Base-by-base conservation (phyloP, 148 eudicot genomes). In the Chenopodium quinoa region DNA sequence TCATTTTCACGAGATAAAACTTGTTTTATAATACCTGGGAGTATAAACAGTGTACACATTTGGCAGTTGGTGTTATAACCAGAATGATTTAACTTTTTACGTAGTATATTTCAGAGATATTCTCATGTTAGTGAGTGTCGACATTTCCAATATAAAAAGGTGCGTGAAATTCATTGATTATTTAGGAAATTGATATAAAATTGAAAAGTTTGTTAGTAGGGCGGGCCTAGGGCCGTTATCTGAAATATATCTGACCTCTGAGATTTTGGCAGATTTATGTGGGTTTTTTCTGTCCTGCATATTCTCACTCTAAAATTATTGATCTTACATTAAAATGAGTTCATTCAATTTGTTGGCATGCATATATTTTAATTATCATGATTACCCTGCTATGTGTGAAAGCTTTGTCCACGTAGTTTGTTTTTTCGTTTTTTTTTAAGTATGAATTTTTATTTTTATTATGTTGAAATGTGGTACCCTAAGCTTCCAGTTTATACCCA, bases 271-370 rank as follows among this genome's bases (percentile, higher is more conserved):
- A 79, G 58, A 72, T 76, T 50, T 76, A 76, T 66, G 73, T 80
- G 83, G 77, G 68, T 62, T 71, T 52, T 76, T 80, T 52, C 80
- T 80, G 29, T 69, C 73, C 23, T 84, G 80, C 83, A 62, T 71
- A 69, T 83, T 79, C 79, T 69, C 72, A 46, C 29, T 58, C 29
- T 58, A 40, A 52, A 62, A 22, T 71, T 71, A 76, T 72, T 71
- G 56, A 77, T 50, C 56, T 48, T 31, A 13, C 60, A 60, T 44
- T 37, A 63, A 27, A 31, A 13, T 56, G 10, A 44, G 27, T 17
- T 52, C 3, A 29, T 13, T 37, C 12, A n/a, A 60, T 66, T 3
- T 4, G 27, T 63, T 62, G 32, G 29, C 52, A 52, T 50, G 40
- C 50, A 19, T 32, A 2, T 27, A 27, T 27, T 47, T 71, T 71